These are phyloP conservation scores for Candida ovalis DNA, from an alignment of 805 yeast species.

Conservation along the genomic window DNA sequence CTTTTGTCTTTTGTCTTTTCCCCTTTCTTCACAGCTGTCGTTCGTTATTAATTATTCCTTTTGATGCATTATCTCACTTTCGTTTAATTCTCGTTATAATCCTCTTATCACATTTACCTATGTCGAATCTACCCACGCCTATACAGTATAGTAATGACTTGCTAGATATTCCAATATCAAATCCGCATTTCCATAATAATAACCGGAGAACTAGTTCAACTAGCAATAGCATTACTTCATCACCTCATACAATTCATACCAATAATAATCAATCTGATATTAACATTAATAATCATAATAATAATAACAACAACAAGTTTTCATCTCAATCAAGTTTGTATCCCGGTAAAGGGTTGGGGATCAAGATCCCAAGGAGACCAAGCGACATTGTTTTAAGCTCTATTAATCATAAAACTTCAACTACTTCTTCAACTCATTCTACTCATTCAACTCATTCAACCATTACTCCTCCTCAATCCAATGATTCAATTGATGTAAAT, in stretches of 20 bases:
- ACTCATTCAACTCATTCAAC: constrained; percentile 8
- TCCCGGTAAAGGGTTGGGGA: constrained; percentile 21
- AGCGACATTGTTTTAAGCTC: constrained; percentile 23
- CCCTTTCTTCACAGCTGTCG: too few relatives aligned
- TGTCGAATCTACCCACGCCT: constrained; percentile 10
- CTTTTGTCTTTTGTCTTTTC: not conserved
- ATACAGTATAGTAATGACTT: constrained; percentile 17
- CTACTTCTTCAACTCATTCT: constrained; percentile 7
- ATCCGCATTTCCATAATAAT: constrained; percentile 4
- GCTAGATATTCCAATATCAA: constrained; percentile 19
- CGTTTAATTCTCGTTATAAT: too few relatives aligned
- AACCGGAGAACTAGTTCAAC: too few relatives aligned
- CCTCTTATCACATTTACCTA: not conserved
- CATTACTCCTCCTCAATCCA: constrained; percentile 1
- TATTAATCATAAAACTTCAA: constrained; percentile 9
- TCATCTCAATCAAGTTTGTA: not conserved
- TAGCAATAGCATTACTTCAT: constrained; percentile 1
- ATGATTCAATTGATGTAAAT: not conserved
- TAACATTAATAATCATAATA: not conserved
- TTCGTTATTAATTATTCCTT: not conserved
- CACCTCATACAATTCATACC: not conserved
- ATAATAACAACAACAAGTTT: constrained; percentile 7
- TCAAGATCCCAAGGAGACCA: constrained; percentile 22
- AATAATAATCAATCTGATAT: too few relatives aligned
- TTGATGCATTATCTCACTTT: not conserved